phyloP scores from a whole-genome alignment of 177 flowering plant species.

The Telopea speciosissima region DNA sequence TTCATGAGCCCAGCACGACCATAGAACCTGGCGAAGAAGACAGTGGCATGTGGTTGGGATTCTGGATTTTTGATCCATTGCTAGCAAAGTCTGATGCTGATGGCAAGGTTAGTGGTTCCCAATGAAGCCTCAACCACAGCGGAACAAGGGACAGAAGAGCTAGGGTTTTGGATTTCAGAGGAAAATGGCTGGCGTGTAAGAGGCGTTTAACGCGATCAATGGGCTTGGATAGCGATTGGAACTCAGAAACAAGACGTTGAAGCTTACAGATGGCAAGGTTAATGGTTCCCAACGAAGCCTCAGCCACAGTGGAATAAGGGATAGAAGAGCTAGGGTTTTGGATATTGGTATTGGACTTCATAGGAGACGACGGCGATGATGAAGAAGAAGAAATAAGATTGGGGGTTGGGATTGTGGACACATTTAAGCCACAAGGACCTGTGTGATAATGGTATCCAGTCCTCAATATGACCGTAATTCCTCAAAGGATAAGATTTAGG shows the following conservation, averaged over 20 bases:
- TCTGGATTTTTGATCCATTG: too few species aligned
- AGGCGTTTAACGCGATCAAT: slow-evolving; percentile 60
- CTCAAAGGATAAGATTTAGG: slow-evolving; percentile 2
- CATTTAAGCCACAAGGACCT: slow-evolving; percentile 12
- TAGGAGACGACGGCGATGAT: slow-evolving; percentile 5
- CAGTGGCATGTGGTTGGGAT: too few species aligned
- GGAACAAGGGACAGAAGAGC: too few species aligned
- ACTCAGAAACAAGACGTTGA: slow-evolving; percentile 42
- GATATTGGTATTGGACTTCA: not conserved
- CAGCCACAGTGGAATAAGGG: slow-evolving; percentile 29
- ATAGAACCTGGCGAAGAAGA: too few species aligned
- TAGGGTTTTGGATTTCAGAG: too few species aligned
- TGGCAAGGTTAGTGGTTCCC: too few species aligned
- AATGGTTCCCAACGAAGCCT: slow-evolving; percentile 20
- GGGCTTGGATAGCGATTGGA: slow-evolving; percentile 44
- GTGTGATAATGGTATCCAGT: not conserved
- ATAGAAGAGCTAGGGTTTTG: slow-evolving; percentile 19
- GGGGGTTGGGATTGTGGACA: slow-evolving; percentile 12
- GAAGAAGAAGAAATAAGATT: slow-evolving; percentile 6
- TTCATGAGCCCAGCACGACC: too few species aligned
- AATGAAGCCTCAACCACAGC: too few species aligned
- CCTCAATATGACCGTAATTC: not conserved
- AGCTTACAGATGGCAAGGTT: slow-evolving; percentile 30
- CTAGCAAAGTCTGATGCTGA: too few species aligned
- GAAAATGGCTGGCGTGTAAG: slow-evolving; percentile 42